Conservation (phyloP, 2,329 filamentous ascomycete species). For the Monosporascus sp. region DNA sequence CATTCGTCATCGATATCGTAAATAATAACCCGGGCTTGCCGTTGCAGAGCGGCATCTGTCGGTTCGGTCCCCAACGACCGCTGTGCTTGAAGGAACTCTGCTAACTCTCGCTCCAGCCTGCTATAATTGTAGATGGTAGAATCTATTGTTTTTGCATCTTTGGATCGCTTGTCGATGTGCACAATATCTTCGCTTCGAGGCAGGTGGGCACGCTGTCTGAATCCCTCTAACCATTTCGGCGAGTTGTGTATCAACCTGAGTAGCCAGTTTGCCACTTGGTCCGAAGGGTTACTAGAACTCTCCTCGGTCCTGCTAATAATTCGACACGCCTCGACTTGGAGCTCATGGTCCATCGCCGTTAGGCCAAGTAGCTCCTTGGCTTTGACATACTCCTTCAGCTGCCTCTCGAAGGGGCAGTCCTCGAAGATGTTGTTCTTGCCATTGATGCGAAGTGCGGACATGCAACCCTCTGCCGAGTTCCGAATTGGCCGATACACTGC, state of each 20-base stretch:
- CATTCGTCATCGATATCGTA: conserved; percentile 58
- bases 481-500: conserved; percentile 46
- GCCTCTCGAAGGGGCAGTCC: conserved; percentile 49
- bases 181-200: conserved; percentile 52
- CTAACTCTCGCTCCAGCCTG: conserved; percentile 51
- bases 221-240: conserved; percentile 50
- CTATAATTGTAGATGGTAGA: conserved; percentile 56
- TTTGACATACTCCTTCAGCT: conserved; percentile 49
- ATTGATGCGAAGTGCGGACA: conserved; percentile 49
- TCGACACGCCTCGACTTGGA: conserved; percentile 54
- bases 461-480: conserved; percentile 39
- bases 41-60: conserved; percentile 50
- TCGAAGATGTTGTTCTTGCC: conserved; percentile 55
- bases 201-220: conserved; percentile 51
- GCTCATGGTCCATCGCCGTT: conserved; percentile 53
- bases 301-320: conserved; percentile 54
- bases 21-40: conserved; percentile 54
- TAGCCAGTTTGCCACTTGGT: conserved; percentile 50
- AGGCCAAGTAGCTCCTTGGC: conserved; percentile 49
- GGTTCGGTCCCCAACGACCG: conserved; percentile 41
- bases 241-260: conserved; percentile 46
- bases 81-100: conserved; percentile 44
- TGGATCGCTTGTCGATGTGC: conserved; percentile 43
- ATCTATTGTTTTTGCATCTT: conserved; percentile 50
- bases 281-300: conserved; percentile 42